phyloP scores from a whole-genome alignment of 2,329 filamentous ascomycete species.

The Pseudonectria foliicola region DNA sequence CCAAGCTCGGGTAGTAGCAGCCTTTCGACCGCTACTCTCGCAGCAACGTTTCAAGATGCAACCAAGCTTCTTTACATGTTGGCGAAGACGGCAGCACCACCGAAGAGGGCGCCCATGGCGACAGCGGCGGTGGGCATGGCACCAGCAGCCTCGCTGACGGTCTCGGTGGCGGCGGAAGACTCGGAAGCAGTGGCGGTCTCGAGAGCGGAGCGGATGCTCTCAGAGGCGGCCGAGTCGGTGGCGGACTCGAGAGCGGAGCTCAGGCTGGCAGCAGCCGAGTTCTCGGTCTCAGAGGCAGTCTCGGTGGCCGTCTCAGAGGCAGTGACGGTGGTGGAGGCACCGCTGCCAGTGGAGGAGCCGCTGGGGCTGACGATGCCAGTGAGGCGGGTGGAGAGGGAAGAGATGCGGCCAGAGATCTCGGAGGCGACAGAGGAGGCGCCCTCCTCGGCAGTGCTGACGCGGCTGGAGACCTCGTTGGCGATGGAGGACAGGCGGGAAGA shows the following conservation, averaged over 20 bases:
- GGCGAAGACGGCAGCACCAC: slow-evolving; percentile 37
- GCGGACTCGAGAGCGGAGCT: slow-evolving; percentile 11
- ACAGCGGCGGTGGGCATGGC: slow-evolving; percentile 34
- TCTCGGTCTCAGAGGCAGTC: slow-evolving; percentile 7
- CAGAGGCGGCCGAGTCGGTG: slow-evolving; percentile 7
- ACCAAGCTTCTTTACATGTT: slow-evolving; percentile 32
- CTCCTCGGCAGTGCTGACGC: slow-evolving; percentile 13
- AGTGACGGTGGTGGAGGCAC: slow-evolving; percentile 22
- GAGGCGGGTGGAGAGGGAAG: slow-evolving; percentile 12
- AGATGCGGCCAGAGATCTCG: slow-evolving; percentile 16
- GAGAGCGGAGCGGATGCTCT: slow-evolving; percentile 5
- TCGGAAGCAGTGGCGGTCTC: slow-evolving; percentile 7
- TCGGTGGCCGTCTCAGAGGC: slow-evolving; percentile 20
- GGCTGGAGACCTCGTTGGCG: slow-evolving; percentile 12
- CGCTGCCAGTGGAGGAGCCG: too few species aligned
- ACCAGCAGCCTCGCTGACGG: slow-evolving; percentile 20
- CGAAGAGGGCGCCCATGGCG: slow-evolving; percentile 39
- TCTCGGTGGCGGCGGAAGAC: slow-evolving; percentile 7
- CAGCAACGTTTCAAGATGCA: neutral
- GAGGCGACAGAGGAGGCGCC: slow-evolving; percentile 14
- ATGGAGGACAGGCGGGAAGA: slow-evolving; percentile 1
- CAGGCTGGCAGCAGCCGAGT: slow-evolving; percentile 10
- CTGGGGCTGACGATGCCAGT: slow-evolving; percentile 13
- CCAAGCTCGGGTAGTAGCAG: too few species aligned
- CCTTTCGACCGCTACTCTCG: too few species aligned